Percentiles rank a stretch among this genome's conserved stretches.
Evolutionary conservation across 305 asterid species (phyloP).

Genomic region (Fraxinus angustifolia): DNA sequence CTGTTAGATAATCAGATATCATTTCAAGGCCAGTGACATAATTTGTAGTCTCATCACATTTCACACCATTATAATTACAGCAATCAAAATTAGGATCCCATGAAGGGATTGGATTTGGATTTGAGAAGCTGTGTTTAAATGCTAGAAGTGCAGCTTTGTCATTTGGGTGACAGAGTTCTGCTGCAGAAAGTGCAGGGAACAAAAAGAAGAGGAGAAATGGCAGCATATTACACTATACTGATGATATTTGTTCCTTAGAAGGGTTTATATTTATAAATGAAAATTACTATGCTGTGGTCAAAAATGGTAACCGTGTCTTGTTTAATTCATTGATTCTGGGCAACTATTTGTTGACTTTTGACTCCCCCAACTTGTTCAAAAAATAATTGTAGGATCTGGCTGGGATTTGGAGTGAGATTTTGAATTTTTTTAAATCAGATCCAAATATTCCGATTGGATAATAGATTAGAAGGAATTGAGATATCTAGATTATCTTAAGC

Average conservation of each 20-base stretch:
- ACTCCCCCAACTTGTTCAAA: background rate
- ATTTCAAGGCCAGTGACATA: constrained; percentile 31
- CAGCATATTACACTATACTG: constrained; percentile 3
- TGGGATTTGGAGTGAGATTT: background rate
- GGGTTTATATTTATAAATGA: background rate
- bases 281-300: constrained; percentile 7
- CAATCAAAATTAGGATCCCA: constrained; percentile 32
- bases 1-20: constrained; percentile 14
- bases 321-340: background rate
- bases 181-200: constrained; percentile 8
- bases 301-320: constrained; percentile 13
- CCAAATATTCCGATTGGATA: background rate
- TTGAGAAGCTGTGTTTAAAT: constrained; percentile 36
- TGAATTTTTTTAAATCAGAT: background rate
- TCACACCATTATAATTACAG: constrained; percentile 34
- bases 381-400: background rate
- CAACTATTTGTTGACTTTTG: background rate
- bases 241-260: background rate
- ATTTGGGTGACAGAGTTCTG: constrained; percentile 28
- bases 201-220: constrained; percentile 16
- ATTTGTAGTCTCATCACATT: constrained; percentile 28
- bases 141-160: constrained; percentile 34
- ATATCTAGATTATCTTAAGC: background rate
- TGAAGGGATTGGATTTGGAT: constrained; percentile 31
- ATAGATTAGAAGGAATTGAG: too few relatives aligned